A percentile compares a stretch with the other conserved stretches of the same genome.
Evolutionary conservation across 2,329 filamentous ascomycete genomes (phyloP).

Genomic region (Cladosporium sp.): DNA sequence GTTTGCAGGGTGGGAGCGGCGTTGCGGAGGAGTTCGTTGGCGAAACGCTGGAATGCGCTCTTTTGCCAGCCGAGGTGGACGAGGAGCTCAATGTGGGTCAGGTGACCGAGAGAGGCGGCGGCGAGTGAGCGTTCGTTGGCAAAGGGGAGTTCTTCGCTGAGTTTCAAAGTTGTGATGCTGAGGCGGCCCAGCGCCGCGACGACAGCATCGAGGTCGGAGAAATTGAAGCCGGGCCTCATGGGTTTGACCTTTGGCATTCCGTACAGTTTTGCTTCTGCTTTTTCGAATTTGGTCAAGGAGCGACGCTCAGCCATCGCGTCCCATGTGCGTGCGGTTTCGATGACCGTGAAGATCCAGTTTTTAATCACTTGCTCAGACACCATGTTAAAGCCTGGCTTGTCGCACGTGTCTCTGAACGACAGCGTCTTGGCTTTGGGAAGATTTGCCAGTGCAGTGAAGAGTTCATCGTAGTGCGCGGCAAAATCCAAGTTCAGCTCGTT

Average conservation of each 20-base stretch:
- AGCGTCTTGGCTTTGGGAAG: background rate
- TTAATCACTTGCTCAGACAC: background rate
- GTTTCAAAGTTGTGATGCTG: background rate
- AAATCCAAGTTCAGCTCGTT: background rate
- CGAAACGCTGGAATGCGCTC: background rate
- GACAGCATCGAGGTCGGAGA: conserved; percentile 5
- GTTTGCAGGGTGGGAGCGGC: background rate
- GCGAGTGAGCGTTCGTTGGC: background rate
- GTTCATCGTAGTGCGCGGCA: background rate
- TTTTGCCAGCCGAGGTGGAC: background rate
- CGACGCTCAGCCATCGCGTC: background rate
- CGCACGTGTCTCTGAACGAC: conserved; percentile 7
- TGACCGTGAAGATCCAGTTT: background rate
- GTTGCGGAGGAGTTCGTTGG: background rate
- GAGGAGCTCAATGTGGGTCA: background rate
- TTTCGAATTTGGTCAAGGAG: background rate
- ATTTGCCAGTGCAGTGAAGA: conserved; percentile 12
- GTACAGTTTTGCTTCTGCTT: background rate
- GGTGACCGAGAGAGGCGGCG: background rate
- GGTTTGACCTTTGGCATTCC: background rate
- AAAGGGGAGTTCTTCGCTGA: background rate
- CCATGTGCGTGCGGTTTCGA: background rate
- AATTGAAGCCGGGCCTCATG: background rate
- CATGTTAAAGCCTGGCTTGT: conserved; percentile 15
- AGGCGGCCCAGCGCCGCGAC: background rate